Percentiles rank a stretch among this genome's conserved stretches.
phyloP scores from a whole-genome alignment of 129 eudicot genomes.

The Arctium lappa region DNA sequence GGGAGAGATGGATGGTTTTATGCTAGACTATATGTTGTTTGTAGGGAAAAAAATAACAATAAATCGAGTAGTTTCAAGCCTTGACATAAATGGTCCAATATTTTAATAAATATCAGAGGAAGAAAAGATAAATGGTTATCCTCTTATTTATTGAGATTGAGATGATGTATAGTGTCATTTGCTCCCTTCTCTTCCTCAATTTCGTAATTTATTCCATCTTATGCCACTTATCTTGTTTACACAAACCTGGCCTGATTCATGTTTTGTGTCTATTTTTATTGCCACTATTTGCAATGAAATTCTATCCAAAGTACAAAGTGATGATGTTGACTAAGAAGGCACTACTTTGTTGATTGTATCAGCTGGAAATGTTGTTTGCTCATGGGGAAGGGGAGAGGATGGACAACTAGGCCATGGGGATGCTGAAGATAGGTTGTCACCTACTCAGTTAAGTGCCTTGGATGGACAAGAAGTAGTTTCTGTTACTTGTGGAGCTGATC shows the following conservation, averaged over 20 bases:
- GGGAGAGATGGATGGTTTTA: not conserved
- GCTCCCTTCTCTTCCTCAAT: not conserved
- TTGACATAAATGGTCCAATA: not conserved
- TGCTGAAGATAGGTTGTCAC: conserved; percentile 88
- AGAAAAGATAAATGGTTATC: not conserved
- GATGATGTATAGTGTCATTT: not conserved
- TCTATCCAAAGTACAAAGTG: not conserved
- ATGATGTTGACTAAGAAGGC: not conserved
- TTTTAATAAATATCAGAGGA: not conserved
- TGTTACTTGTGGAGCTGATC: conserved; percentile 96
- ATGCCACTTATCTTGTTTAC: not conserved
- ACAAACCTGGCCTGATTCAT: not conserved
- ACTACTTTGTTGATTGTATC: conserved; percentile 1
- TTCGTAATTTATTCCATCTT: not conserved
- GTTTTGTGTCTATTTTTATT: not conserved
- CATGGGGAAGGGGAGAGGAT: conserved; percentile 99
- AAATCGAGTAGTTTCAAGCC: not conserved
- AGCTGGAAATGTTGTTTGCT: conserved; percentile 96
- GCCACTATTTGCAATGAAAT: not conserved
- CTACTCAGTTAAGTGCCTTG: conserved; percentile 87
- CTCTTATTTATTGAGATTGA: not conserved
- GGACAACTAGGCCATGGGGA: conserved; percentile 98
- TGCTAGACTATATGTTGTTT: not conserved
- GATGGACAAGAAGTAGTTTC: conserved; percentile 70
- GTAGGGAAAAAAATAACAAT: not conserved